These are phyloP conservation scores for Fistulinella cinereoalba DNA, from an alignment of 1,284 basidiomycete species.

Conservation along the genomic window DNA sequence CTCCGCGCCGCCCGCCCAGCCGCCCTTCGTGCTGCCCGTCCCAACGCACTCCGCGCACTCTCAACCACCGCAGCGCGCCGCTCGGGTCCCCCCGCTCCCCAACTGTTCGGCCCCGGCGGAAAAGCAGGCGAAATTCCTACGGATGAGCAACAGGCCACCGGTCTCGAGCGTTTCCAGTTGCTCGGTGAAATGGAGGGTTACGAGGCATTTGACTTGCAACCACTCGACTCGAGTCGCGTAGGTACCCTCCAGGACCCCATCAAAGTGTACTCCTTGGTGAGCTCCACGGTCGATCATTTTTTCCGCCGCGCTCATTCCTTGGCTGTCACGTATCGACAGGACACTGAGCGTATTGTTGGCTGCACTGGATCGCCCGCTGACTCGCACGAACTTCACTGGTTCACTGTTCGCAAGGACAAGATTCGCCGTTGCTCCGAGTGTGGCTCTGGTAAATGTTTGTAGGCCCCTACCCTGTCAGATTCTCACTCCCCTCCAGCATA, in stretches of 20 bases:
- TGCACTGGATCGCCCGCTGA: slow-evolving; percentile 92
- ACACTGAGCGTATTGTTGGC: slow-evolving; percentile 77
- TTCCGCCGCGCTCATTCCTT: too few species aligned
- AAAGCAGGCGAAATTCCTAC: slow-evolving; percentile 79
- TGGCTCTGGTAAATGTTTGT: slow-evolving; percentile 66
- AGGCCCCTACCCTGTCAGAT: slow-evolving; percentile 1
- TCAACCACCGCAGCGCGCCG: slow-evolving; percentile 54
- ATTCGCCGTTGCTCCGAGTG: slow-evolving; percentile 86
- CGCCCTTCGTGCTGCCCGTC: slow-evolving; percentile 34
- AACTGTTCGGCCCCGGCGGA: slow-evolving; percentile 71
- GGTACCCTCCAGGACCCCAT: slow-evolving; percentile 90
- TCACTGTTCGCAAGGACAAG: slow-evolving; percentile 64
- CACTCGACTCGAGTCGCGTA: slow-evolving; percentile 82
- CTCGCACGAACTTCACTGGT: slow-evolving; percentile 89
- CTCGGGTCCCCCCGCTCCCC: slow-evolving; percentile 58
- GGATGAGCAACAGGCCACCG: slow-evolving; percentile 89
- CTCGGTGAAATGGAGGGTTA: slow-evolving; percentile 86
- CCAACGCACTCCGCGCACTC: slow-evolving; percentile 48
- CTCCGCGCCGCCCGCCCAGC: slow-evolving; percentile 41
- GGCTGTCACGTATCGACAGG: slow-evolving; percentile 45
- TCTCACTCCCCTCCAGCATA: slow-evolving; percentile 44
- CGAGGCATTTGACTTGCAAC: slow-evolving; percentile 88
- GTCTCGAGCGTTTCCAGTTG: slow-evolving; percentile 94
- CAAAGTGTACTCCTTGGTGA: slow-evolving; percentile 82
- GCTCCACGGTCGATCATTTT: slow-evolving; percentile 32